A percentile compares a stretch with the other conserved stretches of the same genome.
These are phyloP conservation scores for Sporothrix sp. DNA, from an alignment of 2,329 filamentous ascomycete genomes.

Conservation along the genomic window DNA sequence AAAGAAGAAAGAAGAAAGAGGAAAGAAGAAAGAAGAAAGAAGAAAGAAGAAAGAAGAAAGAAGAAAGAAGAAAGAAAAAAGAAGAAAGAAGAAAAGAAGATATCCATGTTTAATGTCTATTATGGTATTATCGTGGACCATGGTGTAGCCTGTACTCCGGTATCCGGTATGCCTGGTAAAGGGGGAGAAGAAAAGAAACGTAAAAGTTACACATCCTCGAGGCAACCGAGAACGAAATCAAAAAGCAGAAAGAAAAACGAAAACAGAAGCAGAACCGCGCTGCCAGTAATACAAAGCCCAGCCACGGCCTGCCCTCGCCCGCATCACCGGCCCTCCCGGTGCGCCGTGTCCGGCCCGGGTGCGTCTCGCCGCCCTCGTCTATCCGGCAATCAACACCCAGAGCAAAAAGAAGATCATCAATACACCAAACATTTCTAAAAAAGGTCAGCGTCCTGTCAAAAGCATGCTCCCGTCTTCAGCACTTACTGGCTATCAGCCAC, in stretches of 20 bases:
- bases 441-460: background rate
- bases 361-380: constrained; percentile 8
- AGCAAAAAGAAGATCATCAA: constrained; percentile 88
- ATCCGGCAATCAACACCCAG: constrained; percentile 58
- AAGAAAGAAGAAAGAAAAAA: background rate
- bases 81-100: background rate
- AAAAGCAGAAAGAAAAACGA: constrained; percentile 9
- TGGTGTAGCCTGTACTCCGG: too few relatives aligned
- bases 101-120: background rate
- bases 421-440: constrained; percentile 62
- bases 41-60: background rate
- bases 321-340: too few relatives aligned
- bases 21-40: background rate
- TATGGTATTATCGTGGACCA: background rate
- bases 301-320: too few relatives aligned
- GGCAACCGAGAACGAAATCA: too few relatives aligned
- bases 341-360: too few relatives aligned
- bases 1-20: background rate
- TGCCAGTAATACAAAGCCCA: too few relatives aligned
- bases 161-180: background rate
- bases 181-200: constrained; percentile 15
- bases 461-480: too few relatives aligned
- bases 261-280: too few relatives aligned
- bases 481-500: constrained; percentile 68
- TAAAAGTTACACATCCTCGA: too few relatives aligned